phyloP scores from a whole-genome alignment of 331 rosid species.

The Acacia concinna region DNA sequence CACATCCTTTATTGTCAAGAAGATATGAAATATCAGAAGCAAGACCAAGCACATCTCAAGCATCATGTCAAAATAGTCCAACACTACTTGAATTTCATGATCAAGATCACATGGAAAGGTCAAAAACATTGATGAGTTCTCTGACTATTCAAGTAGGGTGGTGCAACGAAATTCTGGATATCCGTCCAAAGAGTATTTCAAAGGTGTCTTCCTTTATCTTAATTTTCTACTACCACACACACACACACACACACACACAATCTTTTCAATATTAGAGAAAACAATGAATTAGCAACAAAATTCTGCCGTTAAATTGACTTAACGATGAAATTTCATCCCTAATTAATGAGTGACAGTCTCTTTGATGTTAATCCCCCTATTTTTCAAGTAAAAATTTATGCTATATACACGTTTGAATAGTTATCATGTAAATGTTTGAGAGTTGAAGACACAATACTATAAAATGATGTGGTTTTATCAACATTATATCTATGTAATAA shows the following conservation, averaged over 20 bases:
- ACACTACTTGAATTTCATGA: background rate
- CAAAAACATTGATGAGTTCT: background rate
- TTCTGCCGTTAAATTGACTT: too few relatives aligned
- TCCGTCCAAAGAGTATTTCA: background rate
- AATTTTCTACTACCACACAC: background rate
- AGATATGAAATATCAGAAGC: background rate
- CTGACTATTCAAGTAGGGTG: background rate
- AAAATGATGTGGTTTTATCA: background rate
- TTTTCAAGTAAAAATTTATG: too few relatives aligned
- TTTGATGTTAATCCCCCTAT: too few relatives aligned
- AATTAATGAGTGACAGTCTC: too few relatives aligned
- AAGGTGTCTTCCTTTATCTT: background rate
- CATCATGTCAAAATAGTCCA: background rate
- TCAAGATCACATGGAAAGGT: background rate
- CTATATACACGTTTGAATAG: background rate
- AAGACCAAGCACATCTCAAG: background rate
- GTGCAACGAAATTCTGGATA: background rate
- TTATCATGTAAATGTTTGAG: background rate
- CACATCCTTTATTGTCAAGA: background rate
- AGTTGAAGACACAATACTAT: background rate
- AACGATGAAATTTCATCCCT: too few relatives aligned
- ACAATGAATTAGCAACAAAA: too few relatives aligned
- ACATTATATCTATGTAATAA: background rate
- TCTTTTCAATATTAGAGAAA: background rate
- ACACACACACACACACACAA: background rate